phyloP scores from a whole-genome alignment of 768 basidiomycete genomes.

The Auricularia heimuer region DNA sequence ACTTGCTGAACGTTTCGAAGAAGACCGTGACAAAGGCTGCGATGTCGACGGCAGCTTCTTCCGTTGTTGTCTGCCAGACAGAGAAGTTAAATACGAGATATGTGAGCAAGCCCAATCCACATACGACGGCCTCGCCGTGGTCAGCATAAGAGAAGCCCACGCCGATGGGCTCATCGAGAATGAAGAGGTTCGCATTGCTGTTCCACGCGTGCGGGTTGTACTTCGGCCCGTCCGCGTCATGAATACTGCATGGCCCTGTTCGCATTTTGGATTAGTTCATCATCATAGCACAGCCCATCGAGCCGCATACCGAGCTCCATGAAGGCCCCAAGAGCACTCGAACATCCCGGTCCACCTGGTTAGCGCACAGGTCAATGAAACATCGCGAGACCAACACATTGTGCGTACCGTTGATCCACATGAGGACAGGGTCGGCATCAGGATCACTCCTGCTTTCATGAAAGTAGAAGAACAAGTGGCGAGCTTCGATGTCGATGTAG shows the following conservation, averaged over 20 bases:
- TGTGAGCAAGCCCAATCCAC: background rate
- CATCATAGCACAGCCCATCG: background rate
- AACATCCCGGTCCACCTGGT: slow-evolving; percentile 31
- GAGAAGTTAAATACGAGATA: background rate
- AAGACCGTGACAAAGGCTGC: slow-evolving; percentile 28
- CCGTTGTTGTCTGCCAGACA: slow-evolving; percentile 13
- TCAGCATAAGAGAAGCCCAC: slow-evolving; percentile 18
- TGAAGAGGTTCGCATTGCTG: slow-evolving; percentile 25
- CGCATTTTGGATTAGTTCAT: background rate
- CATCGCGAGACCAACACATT: background rate
- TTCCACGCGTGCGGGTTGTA: slow-evolving; percentile 37
- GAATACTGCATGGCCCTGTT: slow-evolving; percentile 16
- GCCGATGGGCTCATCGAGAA: slow-evolving; percentile 20
- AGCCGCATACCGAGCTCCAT: slow-evolving; percentile 17
- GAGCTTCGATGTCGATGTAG: slow-evolving; percentile 10
- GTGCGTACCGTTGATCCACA: slow-evolving; percentile 19
- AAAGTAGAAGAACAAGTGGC: slow-evolving; percentile 16
- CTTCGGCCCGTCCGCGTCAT: slow-evolving; percentile 11
- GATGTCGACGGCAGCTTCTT: slow-evolving; percentile 27
- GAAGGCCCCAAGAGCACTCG: slow-evolving; percentile 15
- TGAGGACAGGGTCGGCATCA: slow-evolving; percentile 17
- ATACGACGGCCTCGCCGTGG: slow-evolving; percentile 17
- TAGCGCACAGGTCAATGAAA: background rate
- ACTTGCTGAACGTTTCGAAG: slow-evolving; percentile 28
- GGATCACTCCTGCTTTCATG: slow-evolving; percentile 19